Evolutionary conservation across 495 filamentous ascomycete species (phyloP).

Genomic region (Poronia punctata): DNA sequence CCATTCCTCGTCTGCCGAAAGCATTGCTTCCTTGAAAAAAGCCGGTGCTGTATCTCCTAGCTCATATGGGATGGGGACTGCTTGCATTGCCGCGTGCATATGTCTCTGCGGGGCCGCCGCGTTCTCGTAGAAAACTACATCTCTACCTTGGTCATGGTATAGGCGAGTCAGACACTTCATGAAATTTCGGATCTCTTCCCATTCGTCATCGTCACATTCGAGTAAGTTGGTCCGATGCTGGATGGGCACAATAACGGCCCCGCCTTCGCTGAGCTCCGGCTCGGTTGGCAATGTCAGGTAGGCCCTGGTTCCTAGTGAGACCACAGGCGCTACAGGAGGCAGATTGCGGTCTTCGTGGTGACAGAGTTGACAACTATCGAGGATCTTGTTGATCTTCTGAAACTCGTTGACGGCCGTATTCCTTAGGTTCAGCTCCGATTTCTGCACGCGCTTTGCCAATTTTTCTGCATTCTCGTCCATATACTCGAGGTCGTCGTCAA

Average conservation of each 20-base stretch:
- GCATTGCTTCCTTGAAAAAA: conserved; percentile 92
- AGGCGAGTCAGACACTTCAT: conserved; percentile 93
- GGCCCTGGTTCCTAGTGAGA: conserved; percentile 82
- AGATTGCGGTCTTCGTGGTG: conserved; percentile 82
- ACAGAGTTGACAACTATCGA: conserved; percentile 86
- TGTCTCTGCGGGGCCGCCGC: conserved; percentile 74
- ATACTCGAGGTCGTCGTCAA: conserved; percentile 90
- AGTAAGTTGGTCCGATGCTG: conserved; percentile 84
- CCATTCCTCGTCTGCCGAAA: conserved; percentile 86
- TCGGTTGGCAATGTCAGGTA: conserved; percentile 85
- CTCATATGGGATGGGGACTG: conserved; percentile 78
- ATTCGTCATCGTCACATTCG: conserved; percentile 97
- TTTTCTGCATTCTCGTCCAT: conserved; percentile 94
- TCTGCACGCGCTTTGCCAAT: conserved; percentile 81
- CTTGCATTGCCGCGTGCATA: conserved; percentile 79
- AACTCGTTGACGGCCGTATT: conserved; percentile 83
- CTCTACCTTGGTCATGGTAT: conserved; percentile 84
- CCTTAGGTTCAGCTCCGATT: conserved; percentile 80
- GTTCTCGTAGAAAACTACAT: conserved; percentile 97
- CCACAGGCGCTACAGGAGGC: conserved; percentile 78
- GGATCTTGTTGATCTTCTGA: conserved; percentile 79
- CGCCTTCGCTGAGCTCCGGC: conserved; percentile 77
- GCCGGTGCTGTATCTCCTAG: conserved; percentile 86
- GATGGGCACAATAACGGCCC: conserved; percentile 82
- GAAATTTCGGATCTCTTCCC: conserved; percentile 98